These are phyloP conservation scores for Ceratocystis destructans DNA, from an alignment of 2,329 filamentous ascomycete species.

Conservation along the genomic window DNA sequence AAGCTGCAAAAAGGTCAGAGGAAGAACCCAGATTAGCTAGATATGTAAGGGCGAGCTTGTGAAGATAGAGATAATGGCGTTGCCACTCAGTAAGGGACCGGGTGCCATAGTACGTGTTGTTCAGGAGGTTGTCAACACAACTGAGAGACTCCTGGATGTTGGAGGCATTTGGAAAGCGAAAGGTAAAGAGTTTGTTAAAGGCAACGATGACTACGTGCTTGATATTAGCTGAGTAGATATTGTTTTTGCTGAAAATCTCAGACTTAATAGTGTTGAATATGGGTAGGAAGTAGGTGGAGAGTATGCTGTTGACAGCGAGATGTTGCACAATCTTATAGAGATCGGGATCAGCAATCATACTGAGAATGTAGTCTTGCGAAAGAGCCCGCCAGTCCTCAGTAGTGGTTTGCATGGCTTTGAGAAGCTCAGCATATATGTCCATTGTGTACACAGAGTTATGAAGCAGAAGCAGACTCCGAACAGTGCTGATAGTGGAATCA, in stretches of 20 bases:
- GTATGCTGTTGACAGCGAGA: not conserved
- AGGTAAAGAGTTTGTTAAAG: not conserved
- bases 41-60: not conserved
- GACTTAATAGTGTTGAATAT: not conserved
- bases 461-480: not conserved
- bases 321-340: not conserved
- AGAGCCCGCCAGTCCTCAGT: not conserved
- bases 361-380: not conserved
- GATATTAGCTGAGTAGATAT: not conserved
- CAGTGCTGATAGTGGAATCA: not conserved
- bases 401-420: not conserved
- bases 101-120: not conserved
- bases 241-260: slow-evolving; percentile 7
- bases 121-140: not conserved
- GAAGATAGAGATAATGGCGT: not conserved
- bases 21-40: not conserved
- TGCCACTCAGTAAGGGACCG: not conserved
- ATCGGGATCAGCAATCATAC: not conserved
- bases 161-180: not conserved
- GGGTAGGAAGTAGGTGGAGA: not conserved
- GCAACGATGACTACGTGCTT: not conserved
- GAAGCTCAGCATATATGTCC: not conserved
- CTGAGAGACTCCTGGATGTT: not conserved
- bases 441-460: slow-evolving; percentile 7
- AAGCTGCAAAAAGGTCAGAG: not conserved